phyloP scores from a whole-genome alignment of 768 basidiomycete species.

The Pulveroboletus sp. region DNA sequence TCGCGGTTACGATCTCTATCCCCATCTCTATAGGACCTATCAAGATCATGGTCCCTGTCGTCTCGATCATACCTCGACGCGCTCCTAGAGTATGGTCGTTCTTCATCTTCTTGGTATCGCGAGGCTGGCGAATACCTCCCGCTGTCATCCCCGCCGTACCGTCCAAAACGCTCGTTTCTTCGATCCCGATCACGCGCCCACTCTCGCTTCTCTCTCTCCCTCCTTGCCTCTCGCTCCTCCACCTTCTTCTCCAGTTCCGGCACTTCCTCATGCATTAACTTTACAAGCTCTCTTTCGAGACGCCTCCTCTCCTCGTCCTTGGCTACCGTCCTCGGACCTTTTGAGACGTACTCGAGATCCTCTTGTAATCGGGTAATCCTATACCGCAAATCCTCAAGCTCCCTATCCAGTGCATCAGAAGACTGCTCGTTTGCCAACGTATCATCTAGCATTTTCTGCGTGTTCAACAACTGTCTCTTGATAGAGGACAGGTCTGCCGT shows the following conservation, averaged over 20 bases:
- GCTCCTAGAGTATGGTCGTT: slow-evolving; percentile 52
- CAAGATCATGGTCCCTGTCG: slow-evolving; percentile 36
- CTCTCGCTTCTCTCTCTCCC: slow-evolving; percentile 72
- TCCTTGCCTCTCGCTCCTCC: slow-evolving; percentile 70
- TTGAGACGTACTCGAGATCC: slow-evolving; percentile 82
- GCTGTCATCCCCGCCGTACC: slow-evolving; percentile 49
- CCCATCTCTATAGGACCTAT: slow-evolving; percentile 29
- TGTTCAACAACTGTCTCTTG: slow-evolving; percentile 75
- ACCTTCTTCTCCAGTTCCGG: slow-evolving; percentile 88
- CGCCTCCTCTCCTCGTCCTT: slow-evolving; percentile 84
- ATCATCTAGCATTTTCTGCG: slow-evolving; percentile 76
- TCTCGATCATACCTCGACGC: slow-evolving; percentile 31
- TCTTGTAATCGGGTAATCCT: slow-evolving; percentile 84
- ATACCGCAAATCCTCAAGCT: slow-evolving; percentile 81
- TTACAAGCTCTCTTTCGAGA: slow-evolving; percentile 82
- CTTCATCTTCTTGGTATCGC: slow-evolving; percentile 40
- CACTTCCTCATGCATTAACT: slow-evolving; percentile 83
- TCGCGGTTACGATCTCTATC: slow-evolving; percentile 16
- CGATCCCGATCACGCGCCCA: slow-evolving; percentile 76
- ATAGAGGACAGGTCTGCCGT: slow-evolving; percentile 76
- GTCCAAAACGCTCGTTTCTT: slow-evolving; percentile 75
- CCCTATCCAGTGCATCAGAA: slow-evolving; percentile 87
- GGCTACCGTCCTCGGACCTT: slow-evolving; percentile 61
- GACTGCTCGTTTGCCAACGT: slow-evolving; percentile 67
- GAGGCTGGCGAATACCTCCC: slow-evolving; percentile 31